Conservation (phyloP, 2,329 filamentous ascomycete genomes). For the Tothia fuscella region DNA sequence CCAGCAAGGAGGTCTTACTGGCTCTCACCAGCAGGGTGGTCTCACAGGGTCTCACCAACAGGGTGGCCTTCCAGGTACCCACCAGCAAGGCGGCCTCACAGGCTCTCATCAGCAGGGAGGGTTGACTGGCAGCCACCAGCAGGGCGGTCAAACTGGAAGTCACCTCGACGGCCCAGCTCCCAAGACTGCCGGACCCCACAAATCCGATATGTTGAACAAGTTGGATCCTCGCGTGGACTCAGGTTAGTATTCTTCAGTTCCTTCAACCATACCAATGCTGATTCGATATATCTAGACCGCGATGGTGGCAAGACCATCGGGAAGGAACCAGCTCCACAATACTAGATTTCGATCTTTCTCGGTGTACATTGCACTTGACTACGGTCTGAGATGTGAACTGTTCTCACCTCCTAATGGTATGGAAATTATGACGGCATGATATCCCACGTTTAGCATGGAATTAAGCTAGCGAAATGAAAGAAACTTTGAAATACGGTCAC, state of each 20-base stretch:
- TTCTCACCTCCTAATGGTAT: not conserved
- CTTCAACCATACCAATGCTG: too few relatives aligned
- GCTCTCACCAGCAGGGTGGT: slow-evolving; percentile 14
- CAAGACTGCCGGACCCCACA: slow-evolving; percentile 25
- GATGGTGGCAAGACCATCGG: slow-evolving; percentile 22
- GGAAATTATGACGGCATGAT: slow-evolving; percentile 1
- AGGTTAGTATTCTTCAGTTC: too few relatives aligned
- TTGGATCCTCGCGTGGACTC: slow-evolving; percentile 25
- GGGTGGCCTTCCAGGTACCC: not conserved
- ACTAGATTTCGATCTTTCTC: not conserved
- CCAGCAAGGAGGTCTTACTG: slow-evolving; percentile 20
- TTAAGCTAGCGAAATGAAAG: too few relatives aligned
- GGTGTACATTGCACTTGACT: not conserved
- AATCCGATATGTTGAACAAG: slow-evolving; percentile 23
- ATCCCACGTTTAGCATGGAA: too few relatives aligned
- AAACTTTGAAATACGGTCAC: too few relatives aligned
- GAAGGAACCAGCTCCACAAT: slow-evolving; percentile 1
- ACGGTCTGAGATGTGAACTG: not conserved
- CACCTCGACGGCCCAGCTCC: slow-evolving; percentile 17
- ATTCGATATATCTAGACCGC: slow-evolving; percentile 23
- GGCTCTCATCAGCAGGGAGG: too few relatives aligned
- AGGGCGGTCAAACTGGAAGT: not conserved
- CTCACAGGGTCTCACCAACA: slow-evolving; percentile 12
- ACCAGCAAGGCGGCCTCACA: slow-evolving; percentile 9
- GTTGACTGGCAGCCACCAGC: slow-evolving; percentile 14